Conservation (phyloP, 805 yeast genomes). For the Kockiozyma suomiensis region DNA sequence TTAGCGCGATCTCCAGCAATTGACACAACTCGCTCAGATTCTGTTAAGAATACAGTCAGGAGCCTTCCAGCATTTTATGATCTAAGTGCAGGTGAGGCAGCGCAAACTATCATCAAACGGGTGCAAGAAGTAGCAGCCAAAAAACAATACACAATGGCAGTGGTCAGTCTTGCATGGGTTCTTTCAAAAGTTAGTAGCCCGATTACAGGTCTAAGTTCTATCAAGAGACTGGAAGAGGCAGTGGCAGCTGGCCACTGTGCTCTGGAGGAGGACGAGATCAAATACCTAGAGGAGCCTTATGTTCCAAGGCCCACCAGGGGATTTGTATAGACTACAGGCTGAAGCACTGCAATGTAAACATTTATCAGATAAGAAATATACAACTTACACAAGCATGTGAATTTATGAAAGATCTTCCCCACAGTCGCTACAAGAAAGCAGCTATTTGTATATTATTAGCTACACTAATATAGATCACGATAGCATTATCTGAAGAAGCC, state of each 20-base stretch:
- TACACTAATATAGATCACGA: too few species aligned
- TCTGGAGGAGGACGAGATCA: conserved; percentile 47
- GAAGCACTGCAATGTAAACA: too few species aligned
- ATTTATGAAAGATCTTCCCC: too few species aligned
- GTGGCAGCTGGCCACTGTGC: conserved; percentile 47
- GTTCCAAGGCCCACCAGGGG: not conserved
- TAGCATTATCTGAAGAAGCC: too few species aligned
- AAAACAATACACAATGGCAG: conserved; percentile 54
- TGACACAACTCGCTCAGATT: conserved; percentile 10
- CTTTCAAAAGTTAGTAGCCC: conserved; percentile 55
- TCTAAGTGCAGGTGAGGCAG: not conserved
- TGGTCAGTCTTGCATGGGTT: conserved; percentile 56
- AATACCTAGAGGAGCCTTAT: conserved; percentile 42
- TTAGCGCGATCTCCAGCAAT: conserved; percentile 51
- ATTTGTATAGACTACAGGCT: too few species aligned
- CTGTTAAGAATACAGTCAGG: not conserved
- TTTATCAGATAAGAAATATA: too few species aligned
- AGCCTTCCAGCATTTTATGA: conserved; percentile 15
- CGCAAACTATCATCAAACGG: conserved; percentile 46
- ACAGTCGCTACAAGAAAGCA: too few species aligned
- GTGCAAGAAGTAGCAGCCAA: conserved; percentile 54
- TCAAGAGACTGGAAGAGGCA: conserved; percentile 56
- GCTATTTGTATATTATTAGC: too few species aligned
- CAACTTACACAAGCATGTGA: too few species aligned
- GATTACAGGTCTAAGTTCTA: conserved; percentile 56